Evolutionary conservation across 2,329 filamentous ascomycete species (phyloP), one percentile per base, ranked within the genome.

Genomic region (Domatiomyces catenatus): DNA sequence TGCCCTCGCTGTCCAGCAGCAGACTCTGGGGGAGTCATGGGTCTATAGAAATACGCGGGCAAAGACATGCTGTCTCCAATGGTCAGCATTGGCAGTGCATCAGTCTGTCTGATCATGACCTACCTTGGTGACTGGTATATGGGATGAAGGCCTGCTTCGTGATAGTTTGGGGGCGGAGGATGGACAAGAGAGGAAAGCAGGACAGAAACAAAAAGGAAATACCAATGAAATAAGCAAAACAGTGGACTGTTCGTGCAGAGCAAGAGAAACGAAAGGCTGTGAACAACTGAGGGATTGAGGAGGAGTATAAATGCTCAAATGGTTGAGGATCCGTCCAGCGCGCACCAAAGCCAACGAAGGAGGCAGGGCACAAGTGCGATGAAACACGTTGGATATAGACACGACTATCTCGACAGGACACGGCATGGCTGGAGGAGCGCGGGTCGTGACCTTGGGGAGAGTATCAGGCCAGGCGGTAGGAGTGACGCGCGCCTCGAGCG

Each of bases 1-100:
- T 85, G 80, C 47, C 53, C 59, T 48, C 59, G 56, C 48, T 60
- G 60, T 52, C 65, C 63, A 54, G 64, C 63, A 59, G 64, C 61
- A 53, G 51, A 54, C 42, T 62, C 60, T 48, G 71, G 69, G 53
- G 71, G 71, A 47, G 71, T 73, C 24, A 63, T 64, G 48, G 70
- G 70, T 57, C 65, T 65, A 56, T 68, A 71, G 57, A 63, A 67
- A 54, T 67, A 65, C 52, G 66, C 63, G 55, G 66, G 63, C 52
- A 67, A 59, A 58, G 67, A 66, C 68, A 71, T 70, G 56, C 60
- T 69, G 48, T 47, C 46, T 50, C 19, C 42, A 48, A 51, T 44
- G 28, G 46, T 58, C 46, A 58, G 49, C 17, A 24, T 7, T 3
- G 28, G 10, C 8, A 45, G 39, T 42, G 28, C 54, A 51, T 54